Evolutionary conservation across 768 basidiomycete genomes (phyloP), one percentile per base, ranked within the genome.

Genomic region (Fomitopsis serialis): DNA sequence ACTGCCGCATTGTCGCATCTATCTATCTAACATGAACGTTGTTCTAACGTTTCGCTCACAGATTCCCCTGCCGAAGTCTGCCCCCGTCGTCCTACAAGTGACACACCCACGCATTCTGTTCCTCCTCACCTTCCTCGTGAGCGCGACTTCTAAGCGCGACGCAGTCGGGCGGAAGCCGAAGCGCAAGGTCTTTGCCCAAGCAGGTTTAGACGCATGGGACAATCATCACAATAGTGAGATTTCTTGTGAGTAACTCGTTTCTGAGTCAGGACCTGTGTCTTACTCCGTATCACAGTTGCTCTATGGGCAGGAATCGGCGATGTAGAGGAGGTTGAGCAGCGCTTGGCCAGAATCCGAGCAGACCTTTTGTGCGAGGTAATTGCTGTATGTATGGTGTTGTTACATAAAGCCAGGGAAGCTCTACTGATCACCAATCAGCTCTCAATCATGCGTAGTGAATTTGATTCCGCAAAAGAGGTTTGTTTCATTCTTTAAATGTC

Each of bases 141-240:
- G 81, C 58, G 77, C 78, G 4, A 71, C 79, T 1, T 78, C 85
- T 0, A 88, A 89, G 60, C 79, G 86, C 13, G 88, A 92, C 61
- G 78, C 84, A 0, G 79, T 85, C 0, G 90, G 88, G 37, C 75
- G 86, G 23, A 84, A 80, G 50, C 89, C 89, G 3, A 87, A 85
- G 70, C 76, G 84, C 54, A 82, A 79, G 45, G 70, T 87, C 0
- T 92, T 89, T 68, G 82, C 86, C 0, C 66, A 66, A 6, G 87
- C 87, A 56, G 89, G 87, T 0, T 47, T 87, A 7, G 64, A 70
- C 21, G 66, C 77, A 21, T 70, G 77, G 54, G 77, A 79, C 50
- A 74, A 72, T 52, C 83, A 79, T 61, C 61, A 72, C 46, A 65
- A 60, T 47, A 76, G 70, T 53, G 73, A 76, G 53, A 58, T 74